A percentile compares a stretch with the other conserved stretches of the same genome.
These are phyloP conservation scores for Albifimbria verrucaria DNA, from an alignment of 2,329 filamentous ascomycete species.

Conservation along the genomic window DNA sequence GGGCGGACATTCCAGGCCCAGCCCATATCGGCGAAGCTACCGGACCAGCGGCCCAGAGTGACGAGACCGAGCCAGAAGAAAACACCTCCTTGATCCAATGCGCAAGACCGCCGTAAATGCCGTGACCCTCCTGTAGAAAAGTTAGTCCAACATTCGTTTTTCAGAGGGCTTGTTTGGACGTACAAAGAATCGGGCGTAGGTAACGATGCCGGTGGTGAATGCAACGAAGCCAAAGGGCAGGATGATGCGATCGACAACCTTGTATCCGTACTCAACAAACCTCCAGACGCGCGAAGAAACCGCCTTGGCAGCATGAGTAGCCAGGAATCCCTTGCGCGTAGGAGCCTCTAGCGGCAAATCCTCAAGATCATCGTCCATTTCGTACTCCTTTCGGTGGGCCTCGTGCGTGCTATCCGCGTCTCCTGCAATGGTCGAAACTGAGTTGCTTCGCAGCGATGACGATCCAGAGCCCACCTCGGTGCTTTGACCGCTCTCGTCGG, in stretches of 20 bases:
- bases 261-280: slow-evolving; percentile 58
- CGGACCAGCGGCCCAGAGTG: slow-evolving; percentile 85
- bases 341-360: slow-evolving; percentile 19
- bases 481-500: slow-evolving; percentile 68
- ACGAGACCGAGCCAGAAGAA: slow-evolving; percentile 93
- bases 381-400: slow-evolving; percentile 44
- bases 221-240: slow-evolving; percentile 74
- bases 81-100: slow-evolving; percentile 91
- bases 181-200: slow-evolving; percentile 83
- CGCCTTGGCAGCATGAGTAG: slow-evolving; percentile 50
- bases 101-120: slow-evolving; percentile 80
- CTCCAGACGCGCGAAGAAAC: slow-evolving; percentile 55
- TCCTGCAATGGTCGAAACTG: slow-evolving; percentile 52
- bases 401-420: slow-evolving; percentile 36
- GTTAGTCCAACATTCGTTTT: slow-evolving; percentile 2
- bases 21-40: slow-evolving; percentile 83
- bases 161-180: slow-evolving; percentile 28
- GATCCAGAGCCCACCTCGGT: slow-evolving; percentile 69
- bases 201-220: slow-evolving; percentile 68
- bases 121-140: slow-evolving; percentile 54
- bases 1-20: slow-evolving; percentile 95
- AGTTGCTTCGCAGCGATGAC: slow-evolving; percentile 54
- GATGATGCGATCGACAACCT: slow-evolving; percentile 71
- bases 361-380: slow-evolving; percentile 41
- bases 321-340: slow-evolving; percentile 47